These are phyloP conservation scores for Linnemannia zychae DNA, from an alignment of 192 early-diverging fungal genomes.

Conservation along the genomic window DNA sequence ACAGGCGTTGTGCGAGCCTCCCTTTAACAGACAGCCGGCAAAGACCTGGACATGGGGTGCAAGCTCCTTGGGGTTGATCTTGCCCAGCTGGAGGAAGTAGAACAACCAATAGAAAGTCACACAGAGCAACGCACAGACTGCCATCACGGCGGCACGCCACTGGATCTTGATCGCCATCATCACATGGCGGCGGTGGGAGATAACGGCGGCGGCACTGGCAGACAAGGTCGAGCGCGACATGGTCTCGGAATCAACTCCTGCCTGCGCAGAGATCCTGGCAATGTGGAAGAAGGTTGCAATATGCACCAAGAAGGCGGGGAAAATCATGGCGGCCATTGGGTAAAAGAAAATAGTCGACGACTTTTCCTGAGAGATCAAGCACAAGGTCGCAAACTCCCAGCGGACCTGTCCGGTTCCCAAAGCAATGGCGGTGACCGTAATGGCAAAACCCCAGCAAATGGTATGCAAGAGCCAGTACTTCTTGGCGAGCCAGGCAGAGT, in stretches of 20 bases:
- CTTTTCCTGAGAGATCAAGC: conserved; percentile 58
- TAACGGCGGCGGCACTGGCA: conserved; percentile 31
- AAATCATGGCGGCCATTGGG: conserved; percentile 63
- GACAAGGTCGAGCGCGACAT: conserved; percentile 47
- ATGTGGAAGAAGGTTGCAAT: conserved; percentile 66
- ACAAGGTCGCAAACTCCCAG: conserved; percentile 66
- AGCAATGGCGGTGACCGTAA: conserved; percentile 50
- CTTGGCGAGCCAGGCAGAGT: conserved; percentile 60
- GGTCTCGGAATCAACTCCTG: conserved; percentile 45
- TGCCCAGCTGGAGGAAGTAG: conserved; percentile 60
- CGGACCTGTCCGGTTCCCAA: conserved; percentile 55
- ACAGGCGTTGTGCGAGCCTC: conserved; percentile 56
- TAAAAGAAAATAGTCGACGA: conserved; percentile 64
- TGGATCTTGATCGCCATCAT: conserved; percentile 66
- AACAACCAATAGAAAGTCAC: conserved; percentile 71
- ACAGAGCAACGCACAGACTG: conserved; percentile 48
- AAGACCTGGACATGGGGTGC: conserved; percentile 33
- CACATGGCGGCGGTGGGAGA: conserved; percentile 60
- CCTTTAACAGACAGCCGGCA: conserved; percentile 56
- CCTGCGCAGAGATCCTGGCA: conserved; percentile 52
- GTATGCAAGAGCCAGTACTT: conserved; percentile 56
- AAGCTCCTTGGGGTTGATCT: conserved; percentile 27
- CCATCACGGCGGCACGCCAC: conserved; percentile 67
- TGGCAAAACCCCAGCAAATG: conserved; percentile 65
- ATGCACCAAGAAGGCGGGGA: conserved; percentile 63